Percentiles rank a stretch among this genome's conserved stretches.
phyloP scores from a whole-genome alignment of 2,329 filamentous ascomycete species.

The Fonsecaea erecta region DNA sequence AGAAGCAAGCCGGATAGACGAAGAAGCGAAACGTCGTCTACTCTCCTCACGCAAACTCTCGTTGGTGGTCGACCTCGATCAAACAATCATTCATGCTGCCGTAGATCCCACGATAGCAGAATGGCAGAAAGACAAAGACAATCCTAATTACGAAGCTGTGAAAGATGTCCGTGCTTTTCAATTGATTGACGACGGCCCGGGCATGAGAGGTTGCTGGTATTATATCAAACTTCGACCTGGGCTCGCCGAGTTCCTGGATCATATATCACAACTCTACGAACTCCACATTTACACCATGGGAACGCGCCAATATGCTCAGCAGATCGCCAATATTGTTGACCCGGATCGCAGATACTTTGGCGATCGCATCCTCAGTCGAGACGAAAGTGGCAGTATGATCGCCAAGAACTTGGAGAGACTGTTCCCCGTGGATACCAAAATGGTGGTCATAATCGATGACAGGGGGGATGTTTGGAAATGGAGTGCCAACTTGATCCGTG shows the following conservation, averaged over 20 bases:
- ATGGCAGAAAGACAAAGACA: conserved; percentile 86
- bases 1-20: conserved; percentile 80
- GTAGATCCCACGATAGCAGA: conserved; percentile 96
- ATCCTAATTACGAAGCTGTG: conserved; percentile 88
- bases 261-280: conserved; percentile 81
- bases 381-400: conserved; percentile 92
- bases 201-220: conserved; percentile 82
- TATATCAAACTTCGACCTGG: conserved; percentile 98
- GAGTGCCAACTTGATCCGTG: conserved; percentile 90
- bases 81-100: conserved; percentile 97
- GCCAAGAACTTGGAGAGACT: conserved; percentile 87
- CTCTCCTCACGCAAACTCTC: conserved; percentile 82
- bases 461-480: conserved; percentile 96
- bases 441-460: conserved; percentile 99
- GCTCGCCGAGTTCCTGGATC: conserved; percentile 76
- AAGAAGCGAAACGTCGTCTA: conserved; percentile 82
- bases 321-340: conserved; percentile 91
- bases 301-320: conserved; percentile 90
- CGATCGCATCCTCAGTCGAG: conserved; percentile 91
- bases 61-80: conserved; percentile 93
- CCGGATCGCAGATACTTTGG: conserved; percentile 87
- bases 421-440: conserved; percentile 96
- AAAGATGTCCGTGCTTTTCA: conserved; percentile 89
- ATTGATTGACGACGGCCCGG: conserved; percentile 80
- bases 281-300: conserved; percentile 99